Conservation (phyloP, 2,329 filamentous ascomycete species). For the Fusarium burgessii region DNA sequence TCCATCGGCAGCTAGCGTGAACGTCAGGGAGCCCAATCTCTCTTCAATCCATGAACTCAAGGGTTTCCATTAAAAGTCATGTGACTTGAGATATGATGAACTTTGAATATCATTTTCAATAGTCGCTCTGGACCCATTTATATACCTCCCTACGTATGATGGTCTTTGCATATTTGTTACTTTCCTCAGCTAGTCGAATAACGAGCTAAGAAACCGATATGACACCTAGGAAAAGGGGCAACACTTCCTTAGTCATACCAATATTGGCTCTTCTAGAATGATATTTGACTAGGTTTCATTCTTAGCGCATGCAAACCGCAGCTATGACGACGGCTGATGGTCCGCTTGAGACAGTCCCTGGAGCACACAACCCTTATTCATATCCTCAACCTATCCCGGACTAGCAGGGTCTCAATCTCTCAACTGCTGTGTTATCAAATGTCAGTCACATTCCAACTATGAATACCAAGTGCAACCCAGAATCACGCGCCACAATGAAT, state of each 20-base stretch:
- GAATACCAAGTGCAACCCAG: constrained; percentile 14
- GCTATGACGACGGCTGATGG: background rate
- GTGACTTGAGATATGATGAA: constrained; percentile 12
- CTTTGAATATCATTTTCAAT: background rate
- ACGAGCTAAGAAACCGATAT: background rate
- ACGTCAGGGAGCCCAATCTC: constrained; percentile 30
- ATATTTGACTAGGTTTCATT: constrained; percentile 21
- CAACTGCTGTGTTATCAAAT: constrained; percentile 21
- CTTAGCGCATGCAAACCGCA: constrained; percentile 13
- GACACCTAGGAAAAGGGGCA: background rate
- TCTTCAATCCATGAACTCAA: constrained; percentile 10
- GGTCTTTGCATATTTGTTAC: background rate
- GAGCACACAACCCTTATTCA: background rate
- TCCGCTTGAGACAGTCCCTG: constrained; percentile 19
- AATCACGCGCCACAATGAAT: constrained; percentile 26
- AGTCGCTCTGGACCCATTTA: background rate
- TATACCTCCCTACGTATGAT: background rate
- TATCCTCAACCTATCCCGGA: constrained; percentile 6
- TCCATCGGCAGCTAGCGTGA: constrained; percentile 15
- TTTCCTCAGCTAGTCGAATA: background rate
- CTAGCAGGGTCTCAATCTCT: constrained; percentile 19
- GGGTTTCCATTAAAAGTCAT: constrained; percentile 20
- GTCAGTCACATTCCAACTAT: constrained; percentile 34
- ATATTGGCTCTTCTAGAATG: constrained; percentile 28
- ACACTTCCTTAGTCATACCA: background rate